Percentiles rank a stretch among this genome's conserved stretches.
Conservation (phyloP, 2,329 filamentous ascomycete species). For the Colletotrichum horii region DNA sequence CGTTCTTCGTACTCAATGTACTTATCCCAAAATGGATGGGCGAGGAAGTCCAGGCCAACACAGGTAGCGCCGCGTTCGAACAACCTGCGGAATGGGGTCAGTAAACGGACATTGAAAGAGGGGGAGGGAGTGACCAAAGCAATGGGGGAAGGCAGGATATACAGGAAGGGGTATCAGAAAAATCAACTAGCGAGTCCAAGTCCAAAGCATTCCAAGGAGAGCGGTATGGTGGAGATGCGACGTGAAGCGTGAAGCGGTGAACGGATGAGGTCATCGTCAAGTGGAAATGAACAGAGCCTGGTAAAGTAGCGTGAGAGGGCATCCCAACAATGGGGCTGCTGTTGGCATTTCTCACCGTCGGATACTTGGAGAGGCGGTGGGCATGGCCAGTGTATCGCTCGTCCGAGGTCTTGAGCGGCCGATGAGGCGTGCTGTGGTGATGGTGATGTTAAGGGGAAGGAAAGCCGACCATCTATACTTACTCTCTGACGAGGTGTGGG, state of each 20-base stretch:
- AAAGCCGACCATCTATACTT: conserved; percentile 78
- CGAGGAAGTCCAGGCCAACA: conserved; percentile 91
- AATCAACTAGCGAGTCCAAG: conserved; percentile 57
- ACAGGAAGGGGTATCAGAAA: conserved; percentile 60
- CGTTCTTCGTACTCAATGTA: conserved; percentile 97
- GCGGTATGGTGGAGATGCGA: conserved; percentile 36
- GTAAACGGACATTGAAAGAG: conserved; percentile 18
- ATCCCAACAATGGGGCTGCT: conserved; percentile 63
- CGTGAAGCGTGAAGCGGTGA: conserved; percentile 52
- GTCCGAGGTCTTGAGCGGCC: conserved; percentile 45
- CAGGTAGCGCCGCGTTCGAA: conserved; percentile 88
- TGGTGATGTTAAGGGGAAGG: conserved; percentile 68
- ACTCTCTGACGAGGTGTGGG: conserved; percentile 97
- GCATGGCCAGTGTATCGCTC: conserved; percentile 30
- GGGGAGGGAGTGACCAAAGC: conserved; percentile 30
- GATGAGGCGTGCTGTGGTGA: conserved; percentile 47
- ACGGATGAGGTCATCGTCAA: conserved; percentile 39
- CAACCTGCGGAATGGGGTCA: conserved; percentile 64
- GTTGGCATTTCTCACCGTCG: conserved; percentile 76
- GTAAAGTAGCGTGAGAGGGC: conserved; percentile 68
- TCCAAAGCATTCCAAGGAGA: conserved; percentile 43
- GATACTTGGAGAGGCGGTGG: conserved; percentile 40
- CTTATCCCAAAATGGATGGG: conserved; percentile 98
- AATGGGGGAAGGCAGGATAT: conserved; percentile 59
- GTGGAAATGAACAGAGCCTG: conserved; percentile 62